Conservation (phyloP, 805 yeast genomes). For the Candida nitratophila region DNA sequence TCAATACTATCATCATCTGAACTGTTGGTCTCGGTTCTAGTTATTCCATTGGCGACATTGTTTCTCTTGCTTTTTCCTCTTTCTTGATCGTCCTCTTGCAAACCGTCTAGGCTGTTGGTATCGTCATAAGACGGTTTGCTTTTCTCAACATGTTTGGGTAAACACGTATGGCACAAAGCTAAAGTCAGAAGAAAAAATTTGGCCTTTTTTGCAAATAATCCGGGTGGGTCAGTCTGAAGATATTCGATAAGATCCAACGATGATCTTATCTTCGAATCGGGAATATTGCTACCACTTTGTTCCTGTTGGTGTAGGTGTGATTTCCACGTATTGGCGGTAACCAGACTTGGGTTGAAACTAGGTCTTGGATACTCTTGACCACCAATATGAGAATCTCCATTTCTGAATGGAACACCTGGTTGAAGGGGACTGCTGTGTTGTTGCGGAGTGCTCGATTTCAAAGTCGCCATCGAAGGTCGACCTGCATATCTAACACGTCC, state of each 20-base stretch:
- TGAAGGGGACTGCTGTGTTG: constrained; percentile 25
- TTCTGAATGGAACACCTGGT: too few species aligned
- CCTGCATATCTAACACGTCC: constrained; percentile 37
- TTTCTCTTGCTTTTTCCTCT: background rate
- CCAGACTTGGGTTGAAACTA: constrained; percentile 15
- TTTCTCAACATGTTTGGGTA: constrained; percentile 50
- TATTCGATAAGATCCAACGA: constrained; percentile 63
- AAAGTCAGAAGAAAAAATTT: constrained; percentile 73
- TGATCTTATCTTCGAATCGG: constrained; percentile 31
- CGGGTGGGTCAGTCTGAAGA: constrained; percentile 64
- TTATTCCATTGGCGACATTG: constrained; percentile 9
- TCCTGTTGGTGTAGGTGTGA: constrained; percentile 14
- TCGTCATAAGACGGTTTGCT: background rate
- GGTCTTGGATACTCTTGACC: constrained; percentile 3
- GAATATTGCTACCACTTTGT: background rate
- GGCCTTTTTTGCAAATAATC: constrained; percentile 63
- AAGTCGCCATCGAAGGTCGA: constrained; percentile 52
- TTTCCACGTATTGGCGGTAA: constrained; percentile 33
- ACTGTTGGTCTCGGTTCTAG: constrained; percentile 7
- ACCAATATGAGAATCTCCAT: background rate
- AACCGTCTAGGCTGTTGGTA: constrained; percentile 17
- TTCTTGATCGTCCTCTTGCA: background rate
- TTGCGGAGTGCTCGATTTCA: constrained; percentile 17
- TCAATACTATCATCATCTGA: constrained; percentile 45
- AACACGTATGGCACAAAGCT: constrained; percentile 85